Conservation (phyloP, 495 filamentous ascomycete genomes). For the Xylaria longipes region DNA sequence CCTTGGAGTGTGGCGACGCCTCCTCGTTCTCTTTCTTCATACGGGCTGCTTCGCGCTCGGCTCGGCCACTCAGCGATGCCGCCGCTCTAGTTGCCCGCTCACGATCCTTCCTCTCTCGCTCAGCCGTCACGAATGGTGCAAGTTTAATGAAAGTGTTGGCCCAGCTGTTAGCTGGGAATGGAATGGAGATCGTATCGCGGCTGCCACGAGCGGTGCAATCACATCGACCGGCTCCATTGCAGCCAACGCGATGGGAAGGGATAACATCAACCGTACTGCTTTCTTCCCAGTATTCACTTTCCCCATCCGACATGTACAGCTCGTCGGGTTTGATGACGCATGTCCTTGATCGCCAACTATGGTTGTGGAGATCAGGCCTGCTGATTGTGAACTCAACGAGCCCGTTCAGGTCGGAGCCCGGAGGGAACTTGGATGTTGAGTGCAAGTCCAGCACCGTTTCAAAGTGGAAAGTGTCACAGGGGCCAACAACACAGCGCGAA, state of each 20-base stretch:
- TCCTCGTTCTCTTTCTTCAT: conserved; percentile 41
- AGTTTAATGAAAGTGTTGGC: conserved; percentile 55
- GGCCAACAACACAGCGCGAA: conserved; percentile 40
- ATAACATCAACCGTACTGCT: conserved; percentile 41
- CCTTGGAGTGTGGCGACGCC: conserved; percentile 28
- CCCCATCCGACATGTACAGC: conserved; percentile 46
- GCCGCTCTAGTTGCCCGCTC: conserved; percentile 32
- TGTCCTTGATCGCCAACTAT: conserved; percentile 58
- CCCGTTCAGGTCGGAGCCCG: conserved; percentile 55
- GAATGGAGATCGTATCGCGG: conserved; percentile 46
- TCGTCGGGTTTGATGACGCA: conserved; percentile 56
- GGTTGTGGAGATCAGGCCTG: conserved; percentile 47
- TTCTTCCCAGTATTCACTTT: conserved; percentile 42
- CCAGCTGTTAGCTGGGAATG: conserved; percentile 59
- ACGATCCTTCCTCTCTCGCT: conserved; percentile 38
- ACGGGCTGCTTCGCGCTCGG: conserved; percentile 37
- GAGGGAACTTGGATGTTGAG: conserved; percentile 51
- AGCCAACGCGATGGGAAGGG: conserved; percentile 48
- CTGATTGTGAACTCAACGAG: conserved; percentile 57
- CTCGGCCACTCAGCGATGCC: conserved; percentile 31
- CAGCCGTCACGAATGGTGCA: conserved; percentile 48
- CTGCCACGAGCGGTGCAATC: conserved; percentile 43
- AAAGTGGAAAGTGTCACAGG: conserved; percentile 62
- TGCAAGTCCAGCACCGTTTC: conserved; percentile 54
- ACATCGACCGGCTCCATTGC: conserved; percentile 42